Evolutionary conservation across 371 early-diverging fungal genomes (phyloP).

Genomic region (Nematocida displodere): DNA sequence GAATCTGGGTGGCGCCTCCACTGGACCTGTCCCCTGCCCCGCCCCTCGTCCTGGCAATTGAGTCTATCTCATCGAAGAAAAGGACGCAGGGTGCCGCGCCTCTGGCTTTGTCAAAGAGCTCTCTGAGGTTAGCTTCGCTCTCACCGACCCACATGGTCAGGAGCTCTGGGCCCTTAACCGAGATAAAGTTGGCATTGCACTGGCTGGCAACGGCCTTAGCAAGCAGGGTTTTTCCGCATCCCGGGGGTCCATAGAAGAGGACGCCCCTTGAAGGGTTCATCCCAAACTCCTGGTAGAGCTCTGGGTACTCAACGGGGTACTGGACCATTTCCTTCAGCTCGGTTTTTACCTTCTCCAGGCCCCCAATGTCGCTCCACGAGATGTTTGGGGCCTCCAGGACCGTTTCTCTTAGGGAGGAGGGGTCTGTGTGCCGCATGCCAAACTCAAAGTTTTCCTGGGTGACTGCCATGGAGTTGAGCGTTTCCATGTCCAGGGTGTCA

Average conservation of each 20-base stretch:
- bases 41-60: conserved; percentile 93
- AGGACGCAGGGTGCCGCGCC: conserved; percentile 98
- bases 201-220: conserved; percentile 99
- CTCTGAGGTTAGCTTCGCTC: conserved; percentile 96
- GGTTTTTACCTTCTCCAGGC: conserved; percentile 90
- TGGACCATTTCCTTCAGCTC: conserved; percentile 98
- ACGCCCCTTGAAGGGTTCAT: conserved; percentile 98
- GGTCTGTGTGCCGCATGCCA: conserved; percentile 89
- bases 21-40: conserved; percentile 79
- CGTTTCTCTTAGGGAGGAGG: conserved; percentile 96
- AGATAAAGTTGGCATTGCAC: conserved; percentile 99
- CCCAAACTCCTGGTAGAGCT: conserved; percentile 98
- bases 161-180: conserved; percentile 97
- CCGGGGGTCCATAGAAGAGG: conserved; percentile 98
- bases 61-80: conserved; percentile 99
- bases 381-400: conserved; percentile 97
- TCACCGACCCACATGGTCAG: conserved; percentile 99
- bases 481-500: conserved; percentile 91
- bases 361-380: conserved; percentile 97
- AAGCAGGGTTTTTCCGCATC: conserved; percentile 97
- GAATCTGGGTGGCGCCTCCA: conserved; percentile 79
- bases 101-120: conserved; percentile 98
- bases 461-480: conserved; percentile 90
- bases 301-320: conserved; percentile 98
- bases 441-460: conserved; percentile 93